Conservation (phyloP, 257 asterid species). For the Perilla frutescens region DNA sequence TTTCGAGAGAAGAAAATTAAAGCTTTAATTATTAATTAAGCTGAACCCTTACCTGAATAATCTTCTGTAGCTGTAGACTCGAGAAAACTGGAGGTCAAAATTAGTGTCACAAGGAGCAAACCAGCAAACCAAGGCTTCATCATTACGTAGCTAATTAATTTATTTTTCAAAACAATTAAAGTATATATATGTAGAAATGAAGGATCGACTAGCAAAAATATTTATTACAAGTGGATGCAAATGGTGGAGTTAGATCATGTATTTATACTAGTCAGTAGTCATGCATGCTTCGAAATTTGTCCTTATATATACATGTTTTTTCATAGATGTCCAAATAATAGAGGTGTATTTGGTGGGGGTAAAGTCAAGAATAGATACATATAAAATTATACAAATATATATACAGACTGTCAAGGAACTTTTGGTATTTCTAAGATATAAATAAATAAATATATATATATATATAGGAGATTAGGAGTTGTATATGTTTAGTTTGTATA, state of each 20-base stretch:
- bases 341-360: conserved; percentile 22
- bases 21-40: neutral
- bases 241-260: neutral
- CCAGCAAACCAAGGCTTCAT: conserved; percentile 20
- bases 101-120: conserved; percentile 15
- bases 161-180: too few relatives aligned
- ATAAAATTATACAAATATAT: neutral
- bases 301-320: neutral
- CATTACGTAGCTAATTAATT: too few relatives aligned
- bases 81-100: conserved; percentile 27
- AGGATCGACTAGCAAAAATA: neutral
- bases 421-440: too few relatives aligned
- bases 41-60: neutral
- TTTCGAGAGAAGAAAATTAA: too few relatives aligned
- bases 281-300: neutral
- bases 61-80: conserved; percentile 24
- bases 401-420: conserved; percentile 17
- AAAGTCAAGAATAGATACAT: neutral
- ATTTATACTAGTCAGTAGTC: neutral
- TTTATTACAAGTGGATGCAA: neutral
- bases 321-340: neutral
- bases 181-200: neutral
- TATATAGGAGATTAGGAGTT: too few relatives aligned
- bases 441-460: too few relatives aligned
- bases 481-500: neutral